Evolutionary conservation across 805 yeast species (phyloP).

Genomic region (Kluyveromyces wickerhamii): DNA sequence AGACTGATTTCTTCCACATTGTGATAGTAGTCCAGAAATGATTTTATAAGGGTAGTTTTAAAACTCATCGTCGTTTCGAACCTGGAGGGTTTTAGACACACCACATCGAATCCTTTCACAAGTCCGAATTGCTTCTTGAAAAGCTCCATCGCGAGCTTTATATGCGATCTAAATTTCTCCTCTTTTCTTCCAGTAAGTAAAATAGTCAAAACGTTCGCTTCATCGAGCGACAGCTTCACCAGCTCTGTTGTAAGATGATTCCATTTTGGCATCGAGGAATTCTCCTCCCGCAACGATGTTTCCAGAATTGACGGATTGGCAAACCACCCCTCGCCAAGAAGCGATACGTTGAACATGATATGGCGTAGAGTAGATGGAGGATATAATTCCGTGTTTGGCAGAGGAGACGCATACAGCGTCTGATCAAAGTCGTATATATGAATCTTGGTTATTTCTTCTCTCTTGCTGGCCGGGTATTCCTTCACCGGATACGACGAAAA

Average conservation of each 20-base stretch:
- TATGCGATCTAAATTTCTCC: constrained; percentile 22
- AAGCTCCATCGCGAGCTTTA: constrained; percentile 20
- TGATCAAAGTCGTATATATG: constrained; percentile 48
- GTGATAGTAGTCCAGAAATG: constrained; percentile 30
- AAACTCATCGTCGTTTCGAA: constrained; percentile 29
- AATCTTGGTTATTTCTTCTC: constrained; percentile 21
- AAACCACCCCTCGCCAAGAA: constrained; percentile 44
- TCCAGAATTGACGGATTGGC: constrained; percentile 28
- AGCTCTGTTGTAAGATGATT: constrained; percentile 36
- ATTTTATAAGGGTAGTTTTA: constrained; percentile 32
- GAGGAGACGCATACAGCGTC: constrained; percentile 43
- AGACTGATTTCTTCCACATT: constrained; percentile 30
- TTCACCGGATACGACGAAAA: not conserved
- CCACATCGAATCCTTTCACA: constrained; percentile 32
- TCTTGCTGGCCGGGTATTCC: not conserved
- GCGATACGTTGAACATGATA: constrained; percentile 21
- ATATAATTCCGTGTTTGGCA: constrained; percentile 37
- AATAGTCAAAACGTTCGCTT: constrained; percentile 32
- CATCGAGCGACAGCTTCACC: constrained; percentile 29
- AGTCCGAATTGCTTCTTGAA: constrained; percentile 12
- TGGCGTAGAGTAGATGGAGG: constrained; percentile 26
- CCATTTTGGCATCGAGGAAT: constrained; percentile 33
- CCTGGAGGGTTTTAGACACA: constrained; percentile 31
- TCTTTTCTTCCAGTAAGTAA: constrained; percentile 39
- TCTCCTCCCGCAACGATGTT: constrained; percentile 21